Percentiles rank a stretch among this genome's conserved stretches.
These are phyloP conservation scores for Cystobasidium tubakii DNA, from an alignment of 768 basidiomycete species.

Conservation along the genomic window DNA sequence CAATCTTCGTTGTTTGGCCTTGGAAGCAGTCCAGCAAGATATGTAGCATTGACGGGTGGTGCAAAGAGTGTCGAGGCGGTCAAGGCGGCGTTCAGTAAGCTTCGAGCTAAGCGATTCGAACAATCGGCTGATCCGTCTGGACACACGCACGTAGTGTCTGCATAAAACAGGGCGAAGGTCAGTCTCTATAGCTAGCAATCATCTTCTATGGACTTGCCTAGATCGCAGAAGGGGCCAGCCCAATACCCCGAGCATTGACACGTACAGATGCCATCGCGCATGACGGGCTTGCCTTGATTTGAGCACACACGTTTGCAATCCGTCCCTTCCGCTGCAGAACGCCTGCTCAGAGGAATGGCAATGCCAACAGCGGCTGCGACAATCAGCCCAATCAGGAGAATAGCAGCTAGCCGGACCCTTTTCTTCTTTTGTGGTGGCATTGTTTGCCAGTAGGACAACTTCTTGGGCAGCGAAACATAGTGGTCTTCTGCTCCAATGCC, in stretches of 20 bases:
- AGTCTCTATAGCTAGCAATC: not conserved
- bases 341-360: conserved; percentile 1
- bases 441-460: not conserved
- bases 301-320: conserved; percentile 1
- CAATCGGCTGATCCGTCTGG: conserved; percentile 15
- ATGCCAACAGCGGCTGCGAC: not conserved
- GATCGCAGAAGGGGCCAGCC: conserved; percentile 19
- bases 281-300: not conserved
- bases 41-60: conserved; percentile 3
- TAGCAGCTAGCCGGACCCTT: not conserved
- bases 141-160: conserved; percentile 24
- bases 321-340: not conserved
- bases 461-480: not conserved
- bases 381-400: not conserved
- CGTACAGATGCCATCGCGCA: not conserved
- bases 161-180: not conserved
- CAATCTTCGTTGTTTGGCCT: not conserved
- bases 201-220: not conserved
- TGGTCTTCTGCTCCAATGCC: not conserved
- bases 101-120: not conserved
- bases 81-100: not conserved
- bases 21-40: conserved; percentile 4
- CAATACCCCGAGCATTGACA: not conserved
- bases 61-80: conserved; percentile 13
- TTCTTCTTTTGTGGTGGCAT: not conserved